Conservation (phyloP, 805 yeast species). For the Myxozyma mucilagina region DNA sequence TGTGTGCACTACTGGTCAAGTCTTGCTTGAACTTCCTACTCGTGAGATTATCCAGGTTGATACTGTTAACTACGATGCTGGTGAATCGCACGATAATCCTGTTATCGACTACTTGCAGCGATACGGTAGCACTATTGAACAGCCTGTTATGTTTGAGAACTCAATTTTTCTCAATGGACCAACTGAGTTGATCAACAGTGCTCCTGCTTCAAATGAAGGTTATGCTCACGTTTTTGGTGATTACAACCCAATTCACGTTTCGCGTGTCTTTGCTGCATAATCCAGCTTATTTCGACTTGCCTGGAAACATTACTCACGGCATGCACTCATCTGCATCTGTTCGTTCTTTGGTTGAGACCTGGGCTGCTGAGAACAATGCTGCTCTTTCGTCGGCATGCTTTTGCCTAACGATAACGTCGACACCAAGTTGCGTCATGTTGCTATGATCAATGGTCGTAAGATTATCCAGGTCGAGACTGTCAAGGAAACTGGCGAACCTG, state of each 20-base stretch:
- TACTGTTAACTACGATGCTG: conserved; percentile 82
- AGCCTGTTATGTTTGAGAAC: conserved; percentile 86
- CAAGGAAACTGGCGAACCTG: conserved; percentile 72
- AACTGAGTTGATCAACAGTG: conserved; percentile 45
- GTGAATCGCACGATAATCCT: conserved; percentile 94
- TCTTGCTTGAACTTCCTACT: conserved; percentile 84
- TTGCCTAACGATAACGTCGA: conserved; percentile 89
- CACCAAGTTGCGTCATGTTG: conserved; percentile 89
- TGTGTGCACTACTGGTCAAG: conserved; percentile 81
- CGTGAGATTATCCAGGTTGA: conserved; percentile 86
- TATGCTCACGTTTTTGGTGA: conserved; percentile 98
- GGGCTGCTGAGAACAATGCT: conserved; percentile 98
- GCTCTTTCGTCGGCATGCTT: conserved; percentile 94
- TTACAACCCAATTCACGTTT: conserved; percentile 96
- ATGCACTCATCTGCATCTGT: conserved; percentile 97
- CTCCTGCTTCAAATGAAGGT: conserved; percentile 95
- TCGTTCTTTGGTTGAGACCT: conserved; percentile 91
- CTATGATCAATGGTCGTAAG: conserved; percentile 99
- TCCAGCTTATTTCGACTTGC: conserved; percentile 88
- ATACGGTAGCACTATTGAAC: conserved; percentile 91
- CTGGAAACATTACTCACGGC: conserved; percentile 98
- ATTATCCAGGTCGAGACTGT: conserved; percentile 87
- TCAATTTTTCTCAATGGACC: conserved; percentile 76
- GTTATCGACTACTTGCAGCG: conserved; percentile 90
- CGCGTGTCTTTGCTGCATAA: conserved; percentile 91